Conservation (phyloP, 2,329 filamentous ascomycete species). For the Verruconis gallopava region DNA sequence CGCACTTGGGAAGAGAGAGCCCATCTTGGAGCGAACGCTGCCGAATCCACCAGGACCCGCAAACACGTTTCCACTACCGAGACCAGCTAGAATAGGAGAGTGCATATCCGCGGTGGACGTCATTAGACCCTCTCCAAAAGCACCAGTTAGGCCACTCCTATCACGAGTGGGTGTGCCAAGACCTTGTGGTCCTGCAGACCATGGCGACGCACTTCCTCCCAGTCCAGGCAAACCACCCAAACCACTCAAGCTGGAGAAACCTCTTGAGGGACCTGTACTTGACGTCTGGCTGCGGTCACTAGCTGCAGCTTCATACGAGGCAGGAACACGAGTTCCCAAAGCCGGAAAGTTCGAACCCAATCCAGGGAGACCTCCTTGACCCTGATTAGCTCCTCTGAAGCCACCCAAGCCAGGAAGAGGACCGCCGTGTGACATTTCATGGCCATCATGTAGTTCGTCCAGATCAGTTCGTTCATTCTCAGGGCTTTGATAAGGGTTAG, state of each 20-base stretch:
- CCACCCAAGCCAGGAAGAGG: conserved; percentile 45
- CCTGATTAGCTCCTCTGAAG: conserved; percentile 18
- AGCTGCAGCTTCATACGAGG: conserved; percentile 43
- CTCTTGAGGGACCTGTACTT: conserved; percentile 57
- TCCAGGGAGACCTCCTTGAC: conserved; percentile 17
- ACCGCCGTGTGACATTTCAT: conserved; percentile 39
- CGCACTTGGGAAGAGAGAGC: conserved; percentile 71
- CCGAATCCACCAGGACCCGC: conserved; percentile 48
- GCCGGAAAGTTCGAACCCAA: conserved; percentile 13
- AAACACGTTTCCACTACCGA: conserved; percentile 34
- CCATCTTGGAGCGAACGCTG: conserved; percentile 62
- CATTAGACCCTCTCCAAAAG: conserved; percentile 53
- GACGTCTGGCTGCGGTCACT: conserved; percentile 90
- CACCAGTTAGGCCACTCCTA: conserved; percentile 32
- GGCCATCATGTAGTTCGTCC: conserved; percentile 45
- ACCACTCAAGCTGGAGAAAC: conserved; percentile 49
- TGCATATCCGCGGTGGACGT: conserved; percentile 66
- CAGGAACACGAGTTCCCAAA: conserved; percentile 25
- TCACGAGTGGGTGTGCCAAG: conserved; percentile 62
- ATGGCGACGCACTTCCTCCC: conserved; percentile 47
- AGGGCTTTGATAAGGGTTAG: conserved; percentile 91
- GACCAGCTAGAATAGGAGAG: conserved; percentile 55
- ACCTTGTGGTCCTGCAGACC: conserved; percentile 53
- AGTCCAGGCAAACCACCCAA: conserved; percentile 41
- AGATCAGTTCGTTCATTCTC: conserved; percentile 56